Conservation (phyloP, 2,329 filamentous ascomycete genomes). For the Penicillium sp. region DNA sequence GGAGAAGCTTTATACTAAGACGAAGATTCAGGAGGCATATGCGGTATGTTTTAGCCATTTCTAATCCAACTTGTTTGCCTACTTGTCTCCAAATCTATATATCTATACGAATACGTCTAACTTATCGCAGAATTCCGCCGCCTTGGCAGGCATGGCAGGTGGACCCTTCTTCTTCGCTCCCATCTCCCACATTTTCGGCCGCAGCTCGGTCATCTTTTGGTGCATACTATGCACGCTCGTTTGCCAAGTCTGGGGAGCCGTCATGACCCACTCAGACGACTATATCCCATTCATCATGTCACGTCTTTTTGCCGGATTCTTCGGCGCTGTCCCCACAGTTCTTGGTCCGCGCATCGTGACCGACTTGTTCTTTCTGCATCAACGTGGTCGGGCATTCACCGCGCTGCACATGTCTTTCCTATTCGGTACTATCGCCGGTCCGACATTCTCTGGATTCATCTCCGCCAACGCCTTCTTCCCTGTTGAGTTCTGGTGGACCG, state of each 20-base stretch:
- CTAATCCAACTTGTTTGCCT: neutral
- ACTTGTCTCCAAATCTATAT: neutral
- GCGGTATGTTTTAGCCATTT: conserved; percentile 23
- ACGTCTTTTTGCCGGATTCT: conserved; percentile 43
- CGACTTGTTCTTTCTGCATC: conserved; percentile 48
- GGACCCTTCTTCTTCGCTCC: conserved; percentile 44
- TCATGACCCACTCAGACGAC: conserved; percentile 36
- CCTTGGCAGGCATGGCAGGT: conserved; percentile 40
- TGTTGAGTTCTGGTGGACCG: conserved; percentile 47
- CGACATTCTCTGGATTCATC: conserved; percentile 45
- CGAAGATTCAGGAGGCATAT: conserved; percentile 33
- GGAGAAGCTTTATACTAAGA: conserved; percentile 35
- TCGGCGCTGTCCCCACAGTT: conserved; percentile 40
- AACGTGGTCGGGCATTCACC: conserved; percentile 44
- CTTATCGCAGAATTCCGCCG: conserved; percentile 35
- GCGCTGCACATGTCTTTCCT: conserved; percentile 38
- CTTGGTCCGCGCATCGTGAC: conserved; percentile 44
- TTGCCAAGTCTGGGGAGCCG: conserved; percentile 41
- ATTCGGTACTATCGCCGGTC: conserved; percentile 39
- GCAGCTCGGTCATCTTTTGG: conserved; percentile 43
- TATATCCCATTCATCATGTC: conserved; percentile 42
- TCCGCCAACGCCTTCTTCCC: conserved; percentile 37
- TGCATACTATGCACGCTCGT: conserved; percentile 36
- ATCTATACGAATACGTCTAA: neutral
- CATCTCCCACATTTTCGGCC: conserved; percentile 37